These are phyloP conservation scores for Clarireedia homoeocarpa DNA, from an alignment of 2,329 filamentous ascomycete species.

Conservation along the genomic window DNA sequence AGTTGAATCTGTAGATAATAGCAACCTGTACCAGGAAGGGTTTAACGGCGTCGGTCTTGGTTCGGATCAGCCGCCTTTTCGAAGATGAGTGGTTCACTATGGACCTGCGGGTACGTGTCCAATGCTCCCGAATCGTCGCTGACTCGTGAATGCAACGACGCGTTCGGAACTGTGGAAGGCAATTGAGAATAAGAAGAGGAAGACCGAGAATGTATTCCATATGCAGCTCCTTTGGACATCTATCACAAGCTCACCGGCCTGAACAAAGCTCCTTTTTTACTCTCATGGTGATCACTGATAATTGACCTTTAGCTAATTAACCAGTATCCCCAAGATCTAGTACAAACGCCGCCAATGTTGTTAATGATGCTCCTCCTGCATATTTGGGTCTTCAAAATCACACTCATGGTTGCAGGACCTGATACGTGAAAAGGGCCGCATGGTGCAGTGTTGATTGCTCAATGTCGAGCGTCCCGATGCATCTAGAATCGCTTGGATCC, in stretches of 20 bases:
- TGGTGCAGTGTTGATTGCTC: too few species aligned
- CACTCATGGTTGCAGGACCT: too few species aligned
- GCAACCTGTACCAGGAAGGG: slow-evolving; percentile 12
- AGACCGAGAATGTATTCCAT: background rate
- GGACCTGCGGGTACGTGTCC: background rate
- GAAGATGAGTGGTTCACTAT: background rate
- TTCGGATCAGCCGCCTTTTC: background rate
- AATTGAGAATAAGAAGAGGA: background rate
- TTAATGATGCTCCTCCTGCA: too few species aligned
- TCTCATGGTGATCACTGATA: background rate
- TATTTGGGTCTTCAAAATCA: too few species aligned
- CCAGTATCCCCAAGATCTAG: too few species aligned
- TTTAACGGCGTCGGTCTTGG: slow-evolving; percentile 14
- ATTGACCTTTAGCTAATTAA: background rate
- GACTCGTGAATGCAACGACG: background rate
- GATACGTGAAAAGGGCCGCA: too few species aligned
- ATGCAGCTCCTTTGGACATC: background rate
- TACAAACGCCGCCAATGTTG: too few species aligned
- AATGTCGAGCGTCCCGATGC: too few species aligned
- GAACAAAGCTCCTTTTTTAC: background rate
- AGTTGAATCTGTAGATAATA: slow-evolving; percentile 2
- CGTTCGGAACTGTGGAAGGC: background rate
- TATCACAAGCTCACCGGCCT: background rate
- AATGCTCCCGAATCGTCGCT: background rate
- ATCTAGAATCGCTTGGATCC: too few species aligned